These are phyloP conservation scores for Oxytropis ochrocephala DNA, from an alignment of 306 rosid species.

Conservation along the genomic window DNA sequence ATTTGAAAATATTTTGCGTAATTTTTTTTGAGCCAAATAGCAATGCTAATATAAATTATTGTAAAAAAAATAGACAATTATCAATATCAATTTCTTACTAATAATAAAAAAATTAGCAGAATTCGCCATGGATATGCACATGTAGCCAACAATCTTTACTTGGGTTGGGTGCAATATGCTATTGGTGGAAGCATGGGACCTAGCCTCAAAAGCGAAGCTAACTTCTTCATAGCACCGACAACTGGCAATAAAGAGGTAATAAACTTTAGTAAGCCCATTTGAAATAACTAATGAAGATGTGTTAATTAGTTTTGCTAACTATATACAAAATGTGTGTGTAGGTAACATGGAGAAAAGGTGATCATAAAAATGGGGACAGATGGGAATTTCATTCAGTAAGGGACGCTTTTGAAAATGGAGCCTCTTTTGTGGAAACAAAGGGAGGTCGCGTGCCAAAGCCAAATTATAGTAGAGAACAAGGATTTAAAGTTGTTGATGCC, in stretches of 20 bases:
- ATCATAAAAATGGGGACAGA: neutral
- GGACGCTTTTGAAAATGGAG: too few relatives aligned
- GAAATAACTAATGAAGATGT: neutral
- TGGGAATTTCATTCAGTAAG: too few relatives aligned
- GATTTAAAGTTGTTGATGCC: too few relatives aligned
- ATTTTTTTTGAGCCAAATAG: too few relatives aligned
- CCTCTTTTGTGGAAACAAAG: too few relatives aligned
- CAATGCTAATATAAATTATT: too few relatives aligned
- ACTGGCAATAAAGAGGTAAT: conserved; percentile 32
- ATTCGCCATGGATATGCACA: conserved; percentile 38
- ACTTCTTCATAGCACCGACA: conserved; percentile 39
- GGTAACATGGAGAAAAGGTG: conserved; percentile 38
- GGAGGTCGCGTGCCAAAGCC: too few relatives aligned
- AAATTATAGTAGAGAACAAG: too few relatives aligned
- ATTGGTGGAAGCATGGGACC: conserved; percentile 37
- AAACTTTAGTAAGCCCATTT: neutral
- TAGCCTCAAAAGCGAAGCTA: too few relatives aligned
- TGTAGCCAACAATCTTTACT: conserved; percentile 38
- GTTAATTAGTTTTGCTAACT: neutral
- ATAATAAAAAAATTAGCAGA: neutral
- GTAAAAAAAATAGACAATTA: too few relatives aligned
- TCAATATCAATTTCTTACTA: too few relatives aligned
- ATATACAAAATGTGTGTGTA: neutral
- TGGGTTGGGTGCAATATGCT: conserved; percentile 34
- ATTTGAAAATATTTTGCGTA: too few relatives aligned